phyloP scores from a whole-genome alignment of 768 basidiomycete genomes.

The Agaricus bisporus region DNA sequence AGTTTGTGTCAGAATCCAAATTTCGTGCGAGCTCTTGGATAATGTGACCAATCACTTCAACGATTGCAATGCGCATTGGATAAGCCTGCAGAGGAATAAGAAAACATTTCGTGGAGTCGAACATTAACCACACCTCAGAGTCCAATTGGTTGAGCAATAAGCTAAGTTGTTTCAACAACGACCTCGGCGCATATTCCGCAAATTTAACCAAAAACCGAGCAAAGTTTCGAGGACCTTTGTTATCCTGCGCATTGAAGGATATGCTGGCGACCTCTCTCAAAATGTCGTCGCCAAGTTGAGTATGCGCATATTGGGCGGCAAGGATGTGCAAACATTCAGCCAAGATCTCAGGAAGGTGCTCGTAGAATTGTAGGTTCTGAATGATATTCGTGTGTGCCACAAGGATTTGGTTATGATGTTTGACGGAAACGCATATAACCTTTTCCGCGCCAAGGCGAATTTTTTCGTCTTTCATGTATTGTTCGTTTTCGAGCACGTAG shows the following conservation, averaged over 20 bases:
- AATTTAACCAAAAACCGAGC: conserved; percentile 78
- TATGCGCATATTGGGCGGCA: conserved; percentile 80
- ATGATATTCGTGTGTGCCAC: conserved; percentile 88
- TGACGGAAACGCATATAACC: conserved; percentile 87
- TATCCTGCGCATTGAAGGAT: conserved; percentile 74
- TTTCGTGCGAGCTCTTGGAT: conserved; percentile 73
- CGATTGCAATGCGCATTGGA: conserved; percentile 91
- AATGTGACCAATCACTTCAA: conserved; percentile 84
- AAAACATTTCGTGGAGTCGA: not conserved
- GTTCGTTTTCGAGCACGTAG: conserved; percentile 78
- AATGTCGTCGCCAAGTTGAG: conserved; percentile 87
- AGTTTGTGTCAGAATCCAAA: conserved; percentile 39
- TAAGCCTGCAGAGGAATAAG: conserved; percentile 56
- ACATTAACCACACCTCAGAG: conserved; percentile 60
- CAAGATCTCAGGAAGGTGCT: conserved; percentile 91
- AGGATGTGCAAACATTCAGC: conserved; percentile 82
- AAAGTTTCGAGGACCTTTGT: conserved; percentile 82
- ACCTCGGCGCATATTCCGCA: conserved; percentile 71
- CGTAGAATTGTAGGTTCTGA: conserved; percentile 88
- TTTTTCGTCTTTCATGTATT: conserved; percentile 74
- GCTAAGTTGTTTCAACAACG: conserved; percentile 86
- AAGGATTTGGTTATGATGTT: conserved; percentile 79
- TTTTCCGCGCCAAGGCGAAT: conserved; percentile 79
- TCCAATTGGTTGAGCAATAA: conserved; percentile 82
- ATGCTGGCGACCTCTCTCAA: conserved; percentile 81